Evolutionary conservation across 805 yeast species (phyloP).

Genomic region (Candida verbasci): DNA sequence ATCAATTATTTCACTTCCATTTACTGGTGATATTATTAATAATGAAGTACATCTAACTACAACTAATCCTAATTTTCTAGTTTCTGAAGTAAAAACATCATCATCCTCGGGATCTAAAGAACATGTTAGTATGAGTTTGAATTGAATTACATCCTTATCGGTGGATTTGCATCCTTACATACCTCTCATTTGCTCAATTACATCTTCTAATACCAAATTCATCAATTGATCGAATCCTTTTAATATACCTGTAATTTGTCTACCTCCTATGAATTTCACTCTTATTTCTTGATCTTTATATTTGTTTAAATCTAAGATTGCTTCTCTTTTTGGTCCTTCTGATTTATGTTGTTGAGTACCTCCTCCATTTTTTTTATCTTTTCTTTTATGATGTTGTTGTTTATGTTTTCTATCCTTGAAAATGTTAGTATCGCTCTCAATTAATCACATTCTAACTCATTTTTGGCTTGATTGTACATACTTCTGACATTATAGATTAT

Average conservation of each 20-base stretch:
- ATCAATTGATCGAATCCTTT: constrained; percentile 81
- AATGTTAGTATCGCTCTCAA: too few relatives aligned
- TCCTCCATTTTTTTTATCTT: constrained; percentile 12
- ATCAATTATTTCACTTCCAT: constrained; percentile 65
- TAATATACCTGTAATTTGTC: constrained; percentile 74
- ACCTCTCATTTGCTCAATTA: constrained; percentile 60
- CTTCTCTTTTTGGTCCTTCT: constrained; percentile 86
- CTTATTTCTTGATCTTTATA: constrained; percentile 69
- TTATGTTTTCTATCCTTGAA: constrained; percentile 1
- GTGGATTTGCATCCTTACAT: too few relatives aligned
- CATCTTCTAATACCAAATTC: constrained; percentile 73
- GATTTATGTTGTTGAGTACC: constrained; percentile 19
- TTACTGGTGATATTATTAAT: constrained; percentile 67
- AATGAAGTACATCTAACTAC: constrained; percentile 84
- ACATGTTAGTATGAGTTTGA: constrained; percentile 9
- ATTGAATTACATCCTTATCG: too few relatives aligned
- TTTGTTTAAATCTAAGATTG: constrained; percentile 74
- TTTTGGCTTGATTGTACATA: too few relatives aligned
- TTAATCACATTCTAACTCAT: too few relatives aligned
- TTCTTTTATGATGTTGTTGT: constrained; percentile 14
- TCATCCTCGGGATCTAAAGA: constrained; percentile 57
- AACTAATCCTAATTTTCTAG: constrained; percentile 70
- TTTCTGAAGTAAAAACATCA: constrained; percentile 46
- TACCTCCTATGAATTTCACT: constrained; percentile 82
- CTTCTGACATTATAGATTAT: constrained; percentile 4